A percentile compares a stretch with the other conserved stretches of the same genome.
These are phyloP conservation scores for Aspergillus caelatus DNA, from an alignment of 2,329 filamentous ascomycete species.

Conservation along the genomic window DNA sequence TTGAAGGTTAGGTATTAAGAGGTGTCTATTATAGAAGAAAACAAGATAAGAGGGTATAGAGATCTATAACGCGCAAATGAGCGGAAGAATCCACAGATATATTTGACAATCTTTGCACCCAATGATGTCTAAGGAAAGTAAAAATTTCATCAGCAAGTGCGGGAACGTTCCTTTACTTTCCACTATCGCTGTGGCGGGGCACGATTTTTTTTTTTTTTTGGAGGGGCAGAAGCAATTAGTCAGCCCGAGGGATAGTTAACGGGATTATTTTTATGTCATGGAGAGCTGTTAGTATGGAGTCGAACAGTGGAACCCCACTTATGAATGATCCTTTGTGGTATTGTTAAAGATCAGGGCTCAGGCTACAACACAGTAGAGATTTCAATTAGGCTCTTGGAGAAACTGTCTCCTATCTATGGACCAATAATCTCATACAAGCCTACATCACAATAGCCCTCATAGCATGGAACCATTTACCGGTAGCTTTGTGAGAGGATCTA, in stretches of 20 bases:
- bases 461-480: background rate
- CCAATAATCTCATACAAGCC: background rate
- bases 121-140: constrained; percentile 14
- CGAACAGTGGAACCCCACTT: background rate
- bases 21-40: background rate
- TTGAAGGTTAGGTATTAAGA: constrained; percentile 9
- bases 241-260: constrained; percentile 10
- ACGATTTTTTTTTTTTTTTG: constrained; percentile 26
- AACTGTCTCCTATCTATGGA: background rate
- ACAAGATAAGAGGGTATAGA: constrained; percentile 8
- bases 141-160: constrained; percentile 25
- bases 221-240: constrained; percentile 28
- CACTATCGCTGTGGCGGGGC: constrained; percentile 27
- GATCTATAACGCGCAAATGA: background rate
- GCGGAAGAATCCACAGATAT: background rate
- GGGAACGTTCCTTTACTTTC: constrained; percentile 37
- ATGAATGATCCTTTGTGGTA: background rate
- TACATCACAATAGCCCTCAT: background rate
- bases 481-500: background rate
- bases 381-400: background rate
- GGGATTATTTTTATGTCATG: background rate
- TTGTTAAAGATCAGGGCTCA: background rate
- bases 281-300: background rate
- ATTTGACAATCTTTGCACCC: background rate
- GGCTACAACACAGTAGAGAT: background rate